Evolutionary conservation across 2,329 filamentous ascomycete genomes (phyloP).

Genomic region (Diaporthe sp.): DNA sequence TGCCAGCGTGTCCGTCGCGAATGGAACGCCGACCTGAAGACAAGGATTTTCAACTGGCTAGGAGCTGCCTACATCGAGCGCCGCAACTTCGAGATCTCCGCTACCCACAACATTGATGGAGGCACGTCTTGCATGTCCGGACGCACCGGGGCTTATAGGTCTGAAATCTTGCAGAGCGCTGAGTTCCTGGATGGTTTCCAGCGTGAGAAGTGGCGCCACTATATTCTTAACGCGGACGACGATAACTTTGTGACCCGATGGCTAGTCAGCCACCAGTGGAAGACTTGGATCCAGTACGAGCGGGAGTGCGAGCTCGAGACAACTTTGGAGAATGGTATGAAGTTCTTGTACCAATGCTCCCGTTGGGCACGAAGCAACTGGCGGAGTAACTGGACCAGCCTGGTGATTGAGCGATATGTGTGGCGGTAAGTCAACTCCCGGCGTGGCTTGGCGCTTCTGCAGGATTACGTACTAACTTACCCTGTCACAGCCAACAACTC

Average conservation of each 20-base stretch:
- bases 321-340: conserved; percentile 88
- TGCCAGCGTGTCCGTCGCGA: conserved; percentile 87
- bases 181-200: conserved; percentile 91
- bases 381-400: conserved; percentile 94
- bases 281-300: conserved; percentile 96
- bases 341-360: conserved; percentile 93
- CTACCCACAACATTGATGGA: conserved; percentile 94
- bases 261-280: conserved; percentile 92
- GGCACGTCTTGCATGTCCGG: conserved; percentile 98
- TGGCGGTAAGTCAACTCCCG: conserved; percentile 78
- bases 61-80: conserved; percentile 93
- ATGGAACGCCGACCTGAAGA: conserved; percentile 68
- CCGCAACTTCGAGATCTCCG: conserved; percentile 96
- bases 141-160: conserved; percentile 91
- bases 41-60: conserved; percentile 86
- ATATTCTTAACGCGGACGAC: conserved; percentile 94
- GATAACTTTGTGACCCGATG: conserved; percentile 98
- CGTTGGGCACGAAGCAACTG: conserved; percentile 98
- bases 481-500: conserved; percentile 77
- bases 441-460: conserved; percentile 38
- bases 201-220: conserved; percentile 90
- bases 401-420: conserved; percentile 86
- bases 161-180: conserved; percentile 86
- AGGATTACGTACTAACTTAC: conserved; percentile 27
- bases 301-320: conserved; percentile 92